These are phyloP conservation scores for Fragilariopsis cylindrus DNA, from an alignment of 108 stramenopile genomes.

Conservation along the genomic window DNA sequence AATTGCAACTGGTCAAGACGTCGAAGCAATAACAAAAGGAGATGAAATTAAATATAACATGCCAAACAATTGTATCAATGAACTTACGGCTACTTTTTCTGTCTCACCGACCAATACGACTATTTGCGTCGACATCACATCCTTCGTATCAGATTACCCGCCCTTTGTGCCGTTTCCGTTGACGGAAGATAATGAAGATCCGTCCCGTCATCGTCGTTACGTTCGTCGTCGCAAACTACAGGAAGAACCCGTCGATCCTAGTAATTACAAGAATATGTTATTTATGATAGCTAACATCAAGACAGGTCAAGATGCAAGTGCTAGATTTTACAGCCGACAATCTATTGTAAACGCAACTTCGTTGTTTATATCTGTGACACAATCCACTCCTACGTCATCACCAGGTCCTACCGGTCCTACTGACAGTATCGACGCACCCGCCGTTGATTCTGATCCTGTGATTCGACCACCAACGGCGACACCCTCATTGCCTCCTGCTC, in stretches of 20 bases:
- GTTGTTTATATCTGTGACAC: not conserved
- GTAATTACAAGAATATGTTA: not conserved
- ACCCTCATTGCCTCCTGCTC: not conserved
- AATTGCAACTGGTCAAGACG: too few relatives aligned
- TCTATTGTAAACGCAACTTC: not conserved
- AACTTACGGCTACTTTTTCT: too few relatives aligned
- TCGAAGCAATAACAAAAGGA: not conserved
- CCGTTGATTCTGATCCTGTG: too few relatives aligned
- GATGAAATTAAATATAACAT: not conserved
- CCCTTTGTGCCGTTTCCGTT: not conserved
- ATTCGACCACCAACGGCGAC: not conserved
- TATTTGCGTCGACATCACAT: not conserved
- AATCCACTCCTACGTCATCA: too few relatives aligned
- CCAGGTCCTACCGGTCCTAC: too few relatives aligned
- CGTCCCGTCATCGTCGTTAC: too few relatives aligned
- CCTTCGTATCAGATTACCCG: not conserved
- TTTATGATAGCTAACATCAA: slow-evolving; percentile 5
- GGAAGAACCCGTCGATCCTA: not conserved
- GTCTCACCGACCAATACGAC: not conserved
- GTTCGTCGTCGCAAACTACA: too few relatives aligned
- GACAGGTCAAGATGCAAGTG: not conserved
- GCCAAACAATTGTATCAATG: not conserved
- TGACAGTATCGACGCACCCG: too few relatives aligned
- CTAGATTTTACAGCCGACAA: not conserved
- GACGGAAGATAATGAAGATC: too few relatives aligned